Conservation (phyloP, 2,329 filamentous ascomycete species). For the Grosmannia serpens region DNA sequence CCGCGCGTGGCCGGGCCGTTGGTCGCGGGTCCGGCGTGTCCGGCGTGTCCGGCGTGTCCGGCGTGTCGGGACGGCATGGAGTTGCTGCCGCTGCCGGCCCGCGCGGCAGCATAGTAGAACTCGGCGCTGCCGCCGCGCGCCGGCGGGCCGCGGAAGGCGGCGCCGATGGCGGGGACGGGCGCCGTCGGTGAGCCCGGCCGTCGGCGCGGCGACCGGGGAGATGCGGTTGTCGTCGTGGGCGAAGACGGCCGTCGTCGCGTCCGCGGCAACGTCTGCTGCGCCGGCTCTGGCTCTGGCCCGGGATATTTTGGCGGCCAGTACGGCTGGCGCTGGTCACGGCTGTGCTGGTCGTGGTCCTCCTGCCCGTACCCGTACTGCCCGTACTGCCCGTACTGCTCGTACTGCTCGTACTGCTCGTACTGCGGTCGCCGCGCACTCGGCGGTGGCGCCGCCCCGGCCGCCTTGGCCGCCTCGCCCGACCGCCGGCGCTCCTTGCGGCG, state of each 20-base stretch:
- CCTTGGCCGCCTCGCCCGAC: slow-evolving; percentile 27
- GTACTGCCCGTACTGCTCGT: background rate
- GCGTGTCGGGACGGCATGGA: background rate
- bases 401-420: background rate
- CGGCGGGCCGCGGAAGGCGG: background rate
- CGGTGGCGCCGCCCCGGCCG: slow-evolving; percentile 23
- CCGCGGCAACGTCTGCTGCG: background rate
- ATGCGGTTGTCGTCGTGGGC: background rate
- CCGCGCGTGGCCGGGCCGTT: slow-evolving; percentile 8
- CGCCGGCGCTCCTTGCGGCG: slow-evolving; percentile 26
- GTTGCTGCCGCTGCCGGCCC: background rate
- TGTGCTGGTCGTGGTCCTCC: background rate
- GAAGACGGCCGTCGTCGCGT: background rate
- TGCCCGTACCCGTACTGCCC: background rate
- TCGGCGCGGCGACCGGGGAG: background rate
- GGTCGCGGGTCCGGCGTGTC: background rate
- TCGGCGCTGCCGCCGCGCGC: background rate
- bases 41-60: background rate
- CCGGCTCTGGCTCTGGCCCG: background rate
- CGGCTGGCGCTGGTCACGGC: background rate
- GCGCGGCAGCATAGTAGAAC: background rate
- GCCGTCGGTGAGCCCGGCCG: background rate
- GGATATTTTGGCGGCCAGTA: background rate
- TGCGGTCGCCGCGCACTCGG: slow-evolving; percentile 6
- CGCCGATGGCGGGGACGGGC: background rate